Evolutionary conservation across 176 grass and related monocot species (phyloP).

Genomic region (Saccharum officinarum): DNA sequence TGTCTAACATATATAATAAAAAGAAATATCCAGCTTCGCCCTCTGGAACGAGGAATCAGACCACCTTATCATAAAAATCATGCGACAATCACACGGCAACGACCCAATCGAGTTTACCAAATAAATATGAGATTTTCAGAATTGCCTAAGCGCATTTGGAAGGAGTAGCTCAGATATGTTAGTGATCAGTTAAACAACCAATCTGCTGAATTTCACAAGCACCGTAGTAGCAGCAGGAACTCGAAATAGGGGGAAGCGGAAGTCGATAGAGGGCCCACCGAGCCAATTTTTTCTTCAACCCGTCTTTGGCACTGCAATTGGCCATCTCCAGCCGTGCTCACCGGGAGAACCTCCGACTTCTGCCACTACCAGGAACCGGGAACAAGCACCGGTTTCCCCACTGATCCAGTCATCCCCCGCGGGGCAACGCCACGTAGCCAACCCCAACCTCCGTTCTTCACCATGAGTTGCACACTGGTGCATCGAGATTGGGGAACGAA

Average conservation of each 20-base stretch:
- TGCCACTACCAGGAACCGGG: neutral
- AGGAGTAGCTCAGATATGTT: neutral
- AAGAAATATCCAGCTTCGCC: neutral
- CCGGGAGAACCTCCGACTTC: neutral
- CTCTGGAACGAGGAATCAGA: neutral
- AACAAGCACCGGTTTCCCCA: neutral
- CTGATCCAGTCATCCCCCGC: neutral
- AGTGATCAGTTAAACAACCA: neutral
- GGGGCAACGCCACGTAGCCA: neutral
- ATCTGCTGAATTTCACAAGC: neutral
- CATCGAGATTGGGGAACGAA: neutral
- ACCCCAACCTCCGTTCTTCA: neutral
- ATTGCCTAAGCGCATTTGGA: neutral
- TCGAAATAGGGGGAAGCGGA: neutral
- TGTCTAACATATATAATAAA: neutral
- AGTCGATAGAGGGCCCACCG: neutral
- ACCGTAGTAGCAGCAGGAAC: neutral
- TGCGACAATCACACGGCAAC: neutral
- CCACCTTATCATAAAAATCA: neutral
- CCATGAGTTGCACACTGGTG: neutral
- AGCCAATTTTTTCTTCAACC: neutral
- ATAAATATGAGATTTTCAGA: neutral
- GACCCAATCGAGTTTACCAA: neutral
- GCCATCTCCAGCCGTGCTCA: neutral
- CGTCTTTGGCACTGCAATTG: neutral